A percentile compares a stretch with the other conserved stretches of the same genome.
Conservation (phyloP, 805 yeast species). For the Wickerhamiella nectarea region DNA sequence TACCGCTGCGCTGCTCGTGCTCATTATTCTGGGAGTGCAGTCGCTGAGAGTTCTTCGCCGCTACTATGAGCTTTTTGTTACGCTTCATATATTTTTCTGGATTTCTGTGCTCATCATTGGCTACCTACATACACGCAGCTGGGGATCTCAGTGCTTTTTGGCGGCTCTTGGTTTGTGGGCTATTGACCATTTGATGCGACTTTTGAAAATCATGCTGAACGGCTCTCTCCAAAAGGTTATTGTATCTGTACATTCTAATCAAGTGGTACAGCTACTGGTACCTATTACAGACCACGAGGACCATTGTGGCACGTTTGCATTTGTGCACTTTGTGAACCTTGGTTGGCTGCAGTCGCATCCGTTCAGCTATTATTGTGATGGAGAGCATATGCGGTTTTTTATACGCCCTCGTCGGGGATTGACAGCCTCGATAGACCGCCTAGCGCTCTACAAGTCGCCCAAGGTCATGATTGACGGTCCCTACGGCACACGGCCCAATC, state of each 20-base stretch:
- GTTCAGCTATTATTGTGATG: constrained; percentile 36
- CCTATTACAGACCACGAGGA: constrained; percentile 16
- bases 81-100: neutral
- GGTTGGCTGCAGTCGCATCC: constrained; percentile 63
- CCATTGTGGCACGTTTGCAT: constrained; percentile 42
- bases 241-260: constrained; percentile 10
- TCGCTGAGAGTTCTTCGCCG: neutral
- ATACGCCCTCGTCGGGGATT: constrained; percentile 13
- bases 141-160: constrained; percentile 12
- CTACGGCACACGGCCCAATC: constrained; percentile 31
- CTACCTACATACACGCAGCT: constrained; percentile 28
- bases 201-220: constrained; percentile 38
- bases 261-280: constrained; percentile 33
- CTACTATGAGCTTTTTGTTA: constrained; percentile 1
- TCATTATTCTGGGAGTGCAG: neutral
- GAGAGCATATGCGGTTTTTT: constrained; percentile 9
- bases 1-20: constrained; percentile 14
- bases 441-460: constrained; percentile 19
- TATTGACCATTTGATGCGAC: constrained; percentile 45
- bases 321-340: constrained; percentile 36
- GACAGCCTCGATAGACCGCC: constrained; percentile 10
- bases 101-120: neutral
- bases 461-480: constrained; percentile 44
- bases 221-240: constrained; percentile 32
- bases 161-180: constrained; percentile 45